A percentile compares a stretch with the other conserved stretches of the same genome.
Evolutionary conservation across 208 protist species (phyloP).

Genomic region (Wallacemonas sp.): DNA sequence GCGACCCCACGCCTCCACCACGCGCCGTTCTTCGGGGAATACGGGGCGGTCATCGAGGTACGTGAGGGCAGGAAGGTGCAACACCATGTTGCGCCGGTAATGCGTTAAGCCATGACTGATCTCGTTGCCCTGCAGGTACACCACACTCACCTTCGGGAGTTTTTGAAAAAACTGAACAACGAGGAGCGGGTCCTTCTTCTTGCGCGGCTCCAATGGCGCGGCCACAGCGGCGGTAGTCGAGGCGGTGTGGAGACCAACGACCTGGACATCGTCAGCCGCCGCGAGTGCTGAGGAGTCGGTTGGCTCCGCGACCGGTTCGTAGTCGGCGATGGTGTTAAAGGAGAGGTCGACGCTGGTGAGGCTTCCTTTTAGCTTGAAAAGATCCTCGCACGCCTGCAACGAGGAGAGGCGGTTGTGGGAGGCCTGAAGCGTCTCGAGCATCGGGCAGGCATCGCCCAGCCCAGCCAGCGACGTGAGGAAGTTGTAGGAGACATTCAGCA

Average conservation of each 20-base stretch:
- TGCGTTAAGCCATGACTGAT: conserved; percentile 57
- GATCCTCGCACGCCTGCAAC: conserved; percentile 62
- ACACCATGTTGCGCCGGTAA: conserved; percentile 90
- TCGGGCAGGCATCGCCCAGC: conserved; percentile 48
- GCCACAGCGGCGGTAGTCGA: not conserved
- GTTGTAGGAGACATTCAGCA: conserved; percentile 81
- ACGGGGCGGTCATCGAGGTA: conserved; percentile 91
- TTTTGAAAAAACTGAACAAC: conserved; percentile 72
- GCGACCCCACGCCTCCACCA: conserved; percentile 76
- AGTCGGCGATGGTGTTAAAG: conserved; percentile 82
- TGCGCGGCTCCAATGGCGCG: not conserved
- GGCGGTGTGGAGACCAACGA: conserved; percentile 25
- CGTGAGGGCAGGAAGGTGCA: conserved; percentile 66
- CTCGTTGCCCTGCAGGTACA: conserved; percentile 90
- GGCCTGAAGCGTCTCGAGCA: conserved; percentile 68
- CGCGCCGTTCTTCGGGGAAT: conserved; percentile 82
- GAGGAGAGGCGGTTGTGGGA: conserved; percentile 77
- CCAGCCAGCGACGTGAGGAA: conserved; percentile 58
- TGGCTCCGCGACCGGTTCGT: conserved; percentile 9
- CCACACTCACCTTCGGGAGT: conserved; percentile 82
- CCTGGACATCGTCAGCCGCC: conserved; percentile 29
- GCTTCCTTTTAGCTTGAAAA: conserved; percentile 61
- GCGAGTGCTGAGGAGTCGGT: not conserved
- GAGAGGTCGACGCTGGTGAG: conserved; percentile 92
- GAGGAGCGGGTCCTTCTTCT: conserved; percentile 31